Evolutionary conservation across 345 rosid genomes (phyloP).

Genomic region (Rhodomyrtus tomentosa): DNA sequence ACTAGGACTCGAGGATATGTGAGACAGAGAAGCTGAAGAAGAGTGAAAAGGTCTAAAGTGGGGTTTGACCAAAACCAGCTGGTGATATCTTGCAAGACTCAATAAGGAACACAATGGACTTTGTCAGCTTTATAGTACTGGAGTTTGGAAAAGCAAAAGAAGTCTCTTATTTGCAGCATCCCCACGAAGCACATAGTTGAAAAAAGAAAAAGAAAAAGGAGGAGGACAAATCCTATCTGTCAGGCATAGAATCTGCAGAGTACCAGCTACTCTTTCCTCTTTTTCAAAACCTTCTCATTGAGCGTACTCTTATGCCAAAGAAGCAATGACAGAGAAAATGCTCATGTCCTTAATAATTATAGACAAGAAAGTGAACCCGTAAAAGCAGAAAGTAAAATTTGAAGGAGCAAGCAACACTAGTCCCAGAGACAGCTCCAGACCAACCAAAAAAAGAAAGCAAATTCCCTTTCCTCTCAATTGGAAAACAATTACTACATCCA

Average conservation of each 20-base stretch:
- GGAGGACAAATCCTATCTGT: slow-evolving; percentile 13
- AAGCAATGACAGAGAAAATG: not conserved
- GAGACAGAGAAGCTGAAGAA: slow-evolving; percentile 3
- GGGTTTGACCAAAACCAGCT: slow-evolving; percentile 36
- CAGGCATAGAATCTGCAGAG: slow-evolving; percentile 7
- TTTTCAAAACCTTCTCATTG: slow-evolving; percentile 45
- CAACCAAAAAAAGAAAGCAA: slow-evolving; percentile 58
- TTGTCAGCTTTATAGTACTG: slow-evolving; percentile 50
- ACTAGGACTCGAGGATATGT: not conserved
- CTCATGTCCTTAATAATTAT: not conserved
- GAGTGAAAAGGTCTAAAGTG: slow-evolving; percentile 3
- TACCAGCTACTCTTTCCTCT: slow-evolving; percentile 18
- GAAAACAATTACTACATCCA: not conserved
- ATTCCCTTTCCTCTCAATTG: slow-evolving; percentile 47
- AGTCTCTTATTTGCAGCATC: slow-evolving; percentile 35
- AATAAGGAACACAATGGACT: slow-evolving; percentile 46
- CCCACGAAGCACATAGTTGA: slow-evolving; percentile 13
- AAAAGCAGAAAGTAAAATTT: slow-evolving; percentile 61
- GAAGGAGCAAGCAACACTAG: slow-evolving; percentile 10
- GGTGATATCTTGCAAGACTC: slow-evolving; percentile 55
- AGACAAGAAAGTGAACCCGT: slow-evolving; percentile 75
- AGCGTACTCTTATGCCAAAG: slow-evolving; percentile 24
- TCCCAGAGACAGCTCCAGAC: slow-evolving; percentile 40
- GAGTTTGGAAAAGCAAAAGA: slow-evolving; percentile 37
- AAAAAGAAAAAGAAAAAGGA: slow-evolving; percentile 24